A percentile compares a stretch with the other conserved stretches of the same genome.
Conservation (phyloP, 768 basidiomycete species). For the Phaeolepiota aurea region DNA sequence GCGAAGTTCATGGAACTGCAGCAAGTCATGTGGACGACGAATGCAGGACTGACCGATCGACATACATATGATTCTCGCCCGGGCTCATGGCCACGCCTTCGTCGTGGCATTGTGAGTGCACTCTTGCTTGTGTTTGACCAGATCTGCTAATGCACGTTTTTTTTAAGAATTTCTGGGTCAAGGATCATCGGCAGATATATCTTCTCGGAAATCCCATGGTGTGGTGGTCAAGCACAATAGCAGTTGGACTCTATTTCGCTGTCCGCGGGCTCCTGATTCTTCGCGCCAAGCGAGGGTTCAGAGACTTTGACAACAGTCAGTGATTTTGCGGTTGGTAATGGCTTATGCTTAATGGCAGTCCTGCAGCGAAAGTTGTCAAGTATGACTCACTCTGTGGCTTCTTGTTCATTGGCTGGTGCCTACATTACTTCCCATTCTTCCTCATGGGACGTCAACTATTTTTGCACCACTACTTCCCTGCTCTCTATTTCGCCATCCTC, state of each 20-base stretch:
- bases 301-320: conserved; percentile 83
- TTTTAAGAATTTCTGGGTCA: conserved; percentile 93
- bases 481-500: conserved; percentile 89
- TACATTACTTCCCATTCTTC: conserved; percentile 97
- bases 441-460: conserved; percentile 96
- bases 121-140: neutral
- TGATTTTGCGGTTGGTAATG: neutral
- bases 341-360: neutral
- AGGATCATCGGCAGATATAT: conserved; percentile 93
- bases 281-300: conserved; percentile 83
- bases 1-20: conserved; percentile 89
- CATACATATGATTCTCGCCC: conserved; percentile 97
- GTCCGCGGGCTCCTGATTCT: conserved; percentile 78
- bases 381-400: conserved; percentile 89
- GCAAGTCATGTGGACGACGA: conserved; percentile 94
- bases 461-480: conserved; percentile 96
- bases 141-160: conserved; percentile 4
- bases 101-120: conserved; percentile 81
- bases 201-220: conserved; percentile 90
- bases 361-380: conserved; percentile 76
- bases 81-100: conserved; percentile 80
- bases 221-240: conserved; percentile 80
- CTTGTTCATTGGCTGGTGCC: conserved; percentile 82
- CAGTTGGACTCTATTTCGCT: conserved; percentile 57
- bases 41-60: conserved; percentile 90